phyloP scores from a whole-genome alignment of 768 basidiomycete genomes.

The Boletus subparvulus region DNA sequence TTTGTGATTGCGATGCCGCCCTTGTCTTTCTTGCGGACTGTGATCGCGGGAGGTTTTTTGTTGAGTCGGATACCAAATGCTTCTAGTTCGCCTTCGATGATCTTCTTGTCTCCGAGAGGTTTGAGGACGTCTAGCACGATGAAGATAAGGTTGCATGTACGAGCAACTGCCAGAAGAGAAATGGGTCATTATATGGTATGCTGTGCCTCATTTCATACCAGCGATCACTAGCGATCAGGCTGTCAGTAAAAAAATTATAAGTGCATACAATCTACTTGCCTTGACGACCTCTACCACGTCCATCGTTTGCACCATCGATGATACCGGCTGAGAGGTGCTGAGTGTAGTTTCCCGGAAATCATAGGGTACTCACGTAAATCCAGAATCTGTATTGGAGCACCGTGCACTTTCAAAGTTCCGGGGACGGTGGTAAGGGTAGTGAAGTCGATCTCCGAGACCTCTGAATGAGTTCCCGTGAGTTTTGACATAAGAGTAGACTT shows the following conservation, averaged over 20 bases:
- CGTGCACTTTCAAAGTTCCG: slow-evolving; percentile 91
- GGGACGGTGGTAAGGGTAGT: slow-evolving; percentile 95
- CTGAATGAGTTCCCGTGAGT: slow-evolving; percentile 94
- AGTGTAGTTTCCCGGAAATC: slow-evolving; percentile 3
- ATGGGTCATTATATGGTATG: slow-evolving; percentile 2
- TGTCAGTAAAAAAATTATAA: slow-evolving; percentile 20
- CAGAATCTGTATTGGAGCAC: slow-evolving; percentile 93
- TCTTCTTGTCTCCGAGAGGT: slow-evolving; percentile 91
- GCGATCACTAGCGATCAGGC: slow-evolving; percentile 57
- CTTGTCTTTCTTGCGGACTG: slow-evolving; percentile 83
- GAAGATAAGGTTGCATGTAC: slow-evolving; percentile 98
- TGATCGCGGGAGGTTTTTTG: slow-evolving; percentile 87
- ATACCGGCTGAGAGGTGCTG: slow-evolving; percentile 71
- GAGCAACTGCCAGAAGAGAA: slow-evolving; percentile 62
- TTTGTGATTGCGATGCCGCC: slow-evolving; percentile 93
- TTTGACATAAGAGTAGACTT: slow-evolving; percentile 95
- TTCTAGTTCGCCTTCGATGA: slow-evolving; percentile 92
- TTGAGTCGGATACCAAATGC: slow-evolving; percentile 98
- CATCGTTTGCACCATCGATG: slow-evolving; percentile 96
- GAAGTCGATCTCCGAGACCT: slow-evolving; percentile 95
- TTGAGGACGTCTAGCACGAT: slow-evolving; percentile 98
- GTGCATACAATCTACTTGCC: slow-evolving; percentile 42
- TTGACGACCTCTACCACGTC: slow-evolving; percentile 94
- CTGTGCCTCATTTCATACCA: slow-evolving; percentile 44
- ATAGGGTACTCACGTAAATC: slow-evolving; percentile 69